A percentile compares a stretch with the other conserved stretches of the same genome.
phyloP scores from a whole-genome alignment of 805 yeast species.

The Suhomyces vadensis region DNA sequence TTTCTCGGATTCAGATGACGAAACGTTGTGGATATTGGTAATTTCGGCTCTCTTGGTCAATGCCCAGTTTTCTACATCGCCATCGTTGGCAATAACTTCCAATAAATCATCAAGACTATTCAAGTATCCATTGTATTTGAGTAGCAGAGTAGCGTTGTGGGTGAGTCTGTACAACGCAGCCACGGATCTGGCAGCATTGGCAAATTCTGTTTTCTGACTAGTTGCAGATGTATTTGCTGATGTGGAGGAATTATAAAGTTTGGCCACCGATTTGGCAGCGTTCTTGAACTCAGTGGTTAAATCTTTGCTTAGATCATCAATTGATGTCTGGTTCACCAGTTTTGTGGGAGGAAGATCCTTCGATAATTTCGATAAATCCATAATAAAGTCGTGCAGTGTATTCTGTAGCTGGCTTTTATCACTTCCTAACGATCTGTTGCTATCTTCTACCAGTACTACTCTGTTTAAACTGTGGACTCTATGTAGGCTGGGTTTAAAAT shows the following conservation, averaged over 20 bases:
- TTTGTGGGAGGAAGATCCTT: constrained; percentile 53
- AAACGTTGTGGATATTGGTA: constrained; percentile 9
- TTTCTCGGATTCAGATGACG: neutral
- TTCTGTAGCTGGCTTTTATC: too few species aligned
- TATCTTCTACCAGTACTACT: neutral
- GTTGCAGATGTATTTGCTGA: constrained; percentile 13
- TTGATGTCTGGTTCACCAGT: constrained; percentile 49
- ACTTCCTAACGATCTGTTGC: too few species aligned
- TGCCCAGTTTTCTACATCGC: constrained; percentile 56
- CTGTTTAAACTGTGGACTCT: neutral
- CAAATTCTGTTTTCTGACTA: constrained; percentile 32
- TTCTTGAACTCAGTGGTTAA: constrained; percentile 63
- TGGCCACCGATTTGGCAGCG: constrained; percentile 72
- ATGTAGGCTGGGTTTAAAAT: neutral
- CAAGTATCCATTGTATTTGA: constrained; percentile 58
- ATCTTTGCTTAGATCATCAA: constrained; percentile 51
- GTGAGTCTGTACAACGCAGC: constrained; percentile 60
- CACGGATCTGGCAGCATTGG: constrained; percentile 44
- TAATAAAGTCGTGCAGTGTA: constrained; percentile 15
- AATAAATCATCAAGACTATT: constrained; percentile 61
- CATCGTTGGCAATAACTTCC: constrained; percentile 37
- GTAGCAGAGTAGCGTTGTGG: constrained; percentile 48
- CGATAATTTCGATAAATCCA: constrained; percentile 67
- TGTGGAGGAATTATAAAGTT: constrained; percentile 34
- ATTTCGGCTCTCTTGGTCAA: constrained; percentile 49